Evolutionary conservation across 805 yeast species (phyloP).

Genomic region (Sungouiella thailandica): DNA sequence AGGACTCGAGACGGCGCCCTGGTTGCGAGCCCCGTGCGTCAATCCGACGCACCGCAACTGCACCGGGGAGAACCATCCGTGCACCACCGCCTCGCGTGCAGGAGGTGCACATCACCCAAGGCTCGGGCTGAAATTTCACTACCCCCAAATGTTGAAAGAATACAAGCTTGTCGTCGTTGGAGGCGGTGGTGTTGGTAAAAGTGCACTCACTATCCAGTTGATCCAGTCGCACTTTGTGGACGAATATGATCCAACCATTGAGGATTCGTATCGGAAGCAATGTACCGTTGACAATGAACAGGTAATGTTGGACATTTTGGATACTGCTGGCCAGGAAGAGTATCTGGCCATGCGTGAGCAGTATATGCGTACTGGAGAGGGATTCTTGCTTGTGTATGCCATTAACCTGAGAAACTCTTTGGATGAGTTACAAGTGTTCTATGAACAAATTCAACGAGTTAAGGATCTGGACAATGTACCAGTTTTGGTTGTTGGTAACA

Average conservation of each 20-base stretch:
- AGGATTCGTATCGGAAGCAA: constrained; percentile 85
- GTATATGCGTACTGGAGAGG: constrained; percentile 95
- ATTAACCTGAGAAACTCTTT: constrained; percentile 82
- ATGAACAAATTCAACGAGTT: constrained; percentile 73
- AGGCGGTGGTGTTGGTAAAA: constrained; percentile 98
- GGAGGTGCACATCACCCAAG: no score
- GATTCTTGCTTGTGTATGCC: constrained; percentile 82
- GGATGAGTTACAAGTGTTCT: constrained; percentile 75
- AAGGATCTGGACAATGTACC: constrained; percentile 76
- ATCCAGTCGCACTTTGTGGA: constrained; percentile 94
- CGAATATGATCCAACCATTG: constrained; percentile 98
- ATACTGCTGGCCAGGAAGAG: constrained; percentile 98
- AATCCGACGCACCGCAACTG: no score
- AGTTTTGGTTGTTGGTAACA: constrained; percentile 72
- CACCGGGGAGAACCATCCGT: no score
- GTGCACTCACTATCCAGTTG: constrained; percentile 91
- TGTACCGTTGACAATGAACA: constrained; percentile 78
- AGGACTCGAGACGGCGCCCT: no score
- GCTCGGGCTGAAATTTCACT: no score
- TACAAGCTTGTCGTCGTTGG: constrained; percentile 95
- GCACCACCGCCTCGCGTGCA: no score
- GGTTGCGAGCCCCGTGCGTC: no score
- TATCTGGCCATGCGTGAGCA: constrained; percentile 83
- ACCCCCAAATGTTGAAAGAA: constrained; percentile 52
- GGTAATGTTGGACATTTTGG: constrained; percentile 66